Evolutionary conservation across 1,139 yeast genomes (phyloP), one percentile per base, ranked within the genome.

Genomic region (Citeromyces hawaiiensis): DNA sequence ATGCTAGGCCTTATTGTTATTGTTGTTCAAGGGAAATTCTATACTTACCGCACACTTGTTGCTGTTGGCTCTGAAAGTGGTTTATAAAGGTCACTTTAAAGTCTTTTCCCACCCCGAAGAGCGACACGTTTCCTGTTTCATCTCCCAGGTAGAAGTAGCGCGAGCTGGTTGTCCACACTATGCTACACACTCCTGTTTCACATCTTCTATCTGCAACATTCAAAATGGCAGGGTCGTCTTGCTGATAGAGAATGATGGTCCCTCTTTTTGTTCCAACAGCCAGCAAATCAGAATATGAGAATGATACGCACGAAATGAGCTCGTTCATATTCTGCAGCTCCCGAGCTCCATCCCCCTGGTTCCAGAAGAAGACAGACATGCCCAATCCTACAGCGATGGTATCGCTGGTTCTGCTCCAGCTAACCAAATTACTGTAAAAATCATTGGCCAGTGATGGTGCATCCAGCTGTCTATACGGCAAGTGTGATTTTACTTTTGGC

Each of bases 391-490:
- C 88, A 0, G 81, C 82, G 0, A 86, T 62, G 27, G 64, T 64
- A 21, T 68, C 68, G 1, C 73, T 59, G 19, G 52, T 52, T 3
- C 56, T 54, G 0, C 88, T 76, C 94, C 95, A 86, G 9, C 88
- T 72, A 0, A 86, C 71, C 38, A 83, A 61, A 50, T 83, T 83
- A 1, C 86, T 70, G 56, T 87, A 87, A 54, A 78, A 87, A 54
- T 87, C 96, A 52, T 85, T 81, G 43, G 82, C 63, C 39, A 87
- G 58, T 0, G 77, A 76, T 0, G 88, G 91, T 0, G 94, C 94
- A 51, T 80, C 86, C 17, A 85, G 56, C 0, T 76, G 72, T 41
- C 69, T 61, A 46, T 58, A 70, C 0, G 76, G 72, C 19, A 58
- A 54, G 34, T 59, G 60, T 0, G 60, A 49, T 39, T 50, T 53